These are phyloP conservation scores for Magnolia kwangsiensis DNA, from an alignment of 164 flowering plant species.

Conservation along the genomic window DNA sequence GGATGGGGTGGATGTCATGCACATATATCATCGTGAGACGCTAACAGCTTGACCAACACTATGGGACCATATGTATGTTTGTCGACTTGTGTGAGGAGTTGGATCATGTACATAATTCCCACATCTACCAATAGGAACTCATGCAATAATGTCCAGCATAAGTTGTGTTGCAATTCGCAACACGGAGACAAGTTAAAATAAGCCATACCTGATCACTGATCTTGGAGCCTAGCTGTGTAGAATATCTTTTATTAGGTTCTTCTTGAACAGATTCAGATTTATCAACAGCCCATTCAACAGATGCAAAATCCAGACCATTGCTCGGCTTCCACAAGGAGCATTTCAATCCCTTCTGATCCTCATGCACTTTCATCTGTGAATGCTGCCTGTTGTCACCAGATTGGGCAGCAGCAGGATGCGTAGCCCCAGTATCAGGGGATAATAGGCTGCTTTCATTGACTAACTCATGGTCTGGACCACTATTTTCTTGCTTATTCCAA, in stretches of 20 bases:
- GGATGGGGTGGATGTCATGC: neutral
- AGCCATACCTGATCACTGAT: neutral
- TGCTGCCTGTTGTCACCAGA: neutral
- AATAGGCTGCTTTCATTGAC: neutral
- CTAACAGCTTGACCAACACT: neutral
- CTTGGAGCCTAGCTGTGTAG: neutral
- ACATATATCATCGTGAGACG: neutral
- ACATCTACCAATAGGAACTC: neutral
- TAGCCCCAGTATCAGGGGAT: neutral
- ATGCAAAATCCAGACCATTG: neutral
- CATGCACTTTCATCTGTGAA: neutral
- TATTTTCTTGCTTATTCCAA: conserved; percentile 4
- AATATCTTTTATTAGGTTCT: conserved; percentile 3
- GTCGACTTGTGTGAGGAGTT: neutral
- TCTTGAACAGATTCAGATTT: neutral
- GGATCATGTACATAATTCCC: neutral
- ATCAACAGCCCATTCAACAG: neutral
- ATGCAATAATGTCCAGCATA: neutral
- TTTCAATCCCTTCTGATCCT: neutral
- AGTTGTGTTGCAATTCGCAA: no score
- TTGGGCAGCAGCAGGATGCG: neutral
- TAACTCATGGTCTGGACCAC: conserved; percentile 1
- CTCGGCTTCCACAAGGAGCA: neutral
- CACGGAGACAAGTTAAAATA: no score
- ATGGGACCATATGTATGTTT: neutral